Conservation (phyloP, 2,329 filamentous ascomycete genomes). For the Tympanopsis confertula region DNA sequence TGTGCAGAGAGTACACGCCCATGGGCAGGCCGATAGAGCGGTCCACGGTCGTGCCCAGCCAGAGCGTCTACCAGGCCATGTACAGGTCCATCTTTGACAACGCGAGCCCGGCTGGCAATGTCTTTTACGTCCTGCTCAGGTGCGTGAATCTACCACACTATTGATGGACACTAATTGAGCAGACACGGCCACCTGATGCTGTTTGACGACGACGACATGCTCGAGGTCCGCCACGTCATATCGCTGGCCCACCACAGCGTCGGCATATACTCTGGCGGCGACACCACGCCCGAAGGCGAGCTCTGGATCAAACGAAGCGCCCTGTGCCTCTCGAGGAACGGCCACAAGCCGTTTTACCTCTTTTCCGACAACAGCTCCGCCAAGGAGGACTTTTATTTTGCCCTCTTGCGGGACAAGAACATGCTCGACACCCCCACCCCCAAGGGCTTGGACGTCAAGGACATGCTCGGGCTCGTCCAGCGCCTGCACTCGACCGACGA, state of each 20-base stretch:
- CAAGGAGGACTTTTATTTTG: slow-evolving; percentile 97
- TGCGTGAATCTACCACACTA: slow-evolving; percentile 33
- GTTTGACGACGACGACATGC: slow-evolving; percentile 87
- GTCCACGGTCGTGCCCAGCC: slow-evolving; percentile 58
- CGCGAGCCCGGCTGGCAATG: slow-evolving; percentile 51
- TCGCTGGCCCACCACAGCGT: slow-evolving; percentile 81
- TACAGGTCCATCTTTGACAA: slow-evolving; percentile 84
- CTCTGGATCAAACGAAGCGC: slow-evolving; percentile 93
- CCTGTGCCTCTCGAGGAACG: slow-evolving; percentile 68
- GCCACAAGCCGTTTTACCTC: slow-evolving; percentile 69
- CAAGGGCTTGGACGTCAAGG: slow-evolving; percentile 67
- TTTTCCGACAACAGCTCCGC: slow-evolving; percentile 93
- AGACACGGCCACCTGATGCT: slow-evolving; percentile 94
- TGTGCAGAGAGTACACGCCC: slow-evolving; percentile 83
- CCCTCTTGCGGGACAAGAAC: slow-evolving; percentile 74
- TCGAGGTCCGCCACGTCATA: slow-evolving; percentile 95
- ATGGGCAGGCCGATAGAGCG: slow-evolving; percentile 68
- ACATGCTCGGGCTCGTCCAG: slow-evolving; percentile 83
- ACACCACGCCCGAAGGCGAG: slow-evolving; percentile 75
- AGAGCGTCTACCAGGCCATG: slow-evolving; percentile 96
- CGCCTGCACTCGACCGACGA: slow-evolving; percentile 85
- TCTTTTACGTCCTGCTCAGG: slow-evolving; percentile 87
- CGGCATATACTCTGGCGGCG: slow-evolving; percentile 71
- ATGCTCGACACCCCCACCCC: slow-evolving; percentile 47
- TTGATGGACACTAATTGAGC: background rate